Conservation (phyloP, 1,139 yeast species). For the Petasospora rhodanensis region DNA sequence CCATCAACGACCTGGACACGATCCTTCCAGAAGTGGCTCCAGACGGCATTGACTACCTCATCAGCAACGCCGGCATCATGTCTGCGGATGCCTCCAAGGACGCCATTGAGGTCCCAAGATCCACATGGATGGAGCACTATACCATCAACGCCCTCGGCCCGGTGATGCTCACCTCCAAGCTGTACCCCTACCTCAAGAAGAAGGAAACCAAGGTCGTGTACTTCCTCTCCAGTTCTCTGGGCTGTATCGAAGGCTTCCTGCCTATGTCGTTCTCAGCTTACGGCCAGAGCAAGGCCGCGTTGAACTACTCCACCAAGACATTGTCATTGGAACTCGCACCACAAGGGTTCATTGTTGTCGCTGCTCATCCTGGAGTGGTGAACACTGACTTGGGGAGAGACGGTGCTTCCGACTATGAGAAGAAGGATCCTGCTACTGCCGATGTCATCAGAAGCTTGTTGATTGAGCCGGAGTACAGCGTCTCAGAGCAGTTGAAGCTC, state of each 20-base stretch:
- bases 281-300: too few species aligned
- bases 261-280: constrained; percentile 25
- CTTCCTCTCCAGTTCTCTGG: constrained; percentile 25
- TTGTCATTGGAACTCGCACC: too few species aligned
- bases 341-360: too few species aligned
- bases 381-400: too few species aligned
- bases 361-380: too few species aligned
- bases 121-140: constrained; percentile 1
- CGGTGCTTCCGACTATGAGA: constrained; percentile 31
- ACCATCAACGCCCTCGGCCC: constrained; percentile 27
- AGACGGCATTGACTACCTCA: constrained; percentile 10
- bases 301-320: too few species aligned
- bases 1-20: constrained; percentile 3
- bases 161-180: constrained; percentile 9
- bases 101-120: background rate
- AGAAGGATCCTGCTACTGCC: too few species aligned
- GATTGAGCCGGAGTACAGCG: constrained; percentile 15
- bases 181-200: constrained; percentile 22
- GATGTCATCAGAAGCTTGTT: too few species aligned
- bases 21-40: constrained; percentile 2
- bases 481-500: constrained; percentile 1
- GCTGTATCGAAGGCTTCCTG: constrained; percentile 22
- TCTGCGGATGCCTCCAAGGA: background rate
- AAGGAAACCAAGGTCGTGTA: constrained; percentile 19
- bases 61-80: constrained; percentile 10